Base-by-base conservation (phyloP, 257 asterid genomes). In the Solanum okadae region DNA sequence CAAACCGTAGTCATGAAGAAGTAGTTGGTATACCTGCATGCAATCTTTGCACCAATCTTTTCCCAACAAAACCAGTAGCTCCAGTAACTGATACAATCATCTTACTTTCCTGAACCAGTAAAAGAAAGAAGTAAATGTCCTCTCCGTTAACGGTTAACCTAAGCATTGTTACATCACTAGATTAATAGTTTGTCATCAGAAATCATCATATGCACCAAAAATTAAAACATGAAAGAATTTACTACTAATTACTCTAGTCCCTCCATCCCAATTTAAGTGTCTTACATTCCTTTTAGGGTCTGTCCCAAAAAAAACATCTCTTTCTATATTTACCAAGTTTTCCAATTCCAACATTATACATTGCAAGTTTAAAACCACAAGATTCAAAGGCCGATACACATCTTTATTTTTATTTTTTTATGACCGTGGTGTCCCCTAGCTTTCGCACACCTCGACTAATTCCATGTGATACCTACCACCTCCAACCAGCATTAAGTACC, bases 31-130 rank as follows among this genome's bases (percentile, higher is more conserved):
- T 87, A 93, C 95, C 95, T 87, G 89, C 90, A 59, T 92, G 96
- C 93, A 97, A 93, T 93, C 95, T 94, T 92, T 92, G 94, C 89
- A 97, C 98, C 96, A 97, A 92, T 89, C 96, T 91, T 95, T 91
- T 97, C 71, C 99, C 99, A 77, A 97, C 91, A 92, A 97, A 97
- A 59, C 99, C 98, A 20, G 99, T 97, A 44, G 98, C 99, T 84
- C 99, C 99, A 18, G 98, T 95, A 49, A 96, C 88, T 20, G 99
- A 94, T 89, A 97, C 95, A 61, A 93, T 92, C 98, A 97, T 95
- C 93, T 93, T 93, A 88, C 91, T 93, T 44, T 37, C 94, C 98
- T 94, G 95, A 90, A 38, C 44, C 87, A 77, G 79, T 72, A 89
- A 35, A 82, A 38, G 22, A 42, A 31, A 70, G 3, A 70, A 33